phyloP scores from a whole-genome alignment of 2,329 filamentous ascomycete species.

The Sclerotinia trifoliorum region DNA sequence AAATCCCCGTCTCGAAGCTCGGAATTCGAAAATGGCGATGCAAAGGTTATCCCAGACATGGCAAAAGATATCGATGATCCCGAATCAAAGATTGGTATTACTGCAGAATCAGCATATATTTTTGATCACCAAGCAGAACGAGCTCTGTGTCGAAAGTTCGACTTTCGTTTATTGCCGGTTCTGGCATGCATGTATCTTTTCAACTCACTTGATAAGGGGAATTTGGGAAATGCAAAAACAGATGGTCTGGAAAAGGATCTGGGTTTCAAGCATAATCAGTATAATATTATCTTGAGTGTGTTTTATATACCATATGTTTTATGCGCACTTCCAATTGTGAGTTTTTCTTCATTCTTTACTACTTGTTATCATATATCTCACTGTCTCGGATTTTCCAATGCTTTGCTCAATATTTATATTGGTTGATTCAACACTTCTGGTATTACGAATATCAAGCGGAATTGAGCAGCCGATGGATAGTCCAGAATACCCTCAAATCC shows the following conservation, averaged over 20 bases:
- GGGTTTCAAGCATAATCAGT: conserved; percentile 59
- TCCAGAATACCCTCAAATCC: background rate
- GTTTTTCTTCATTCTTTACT: conserved; percentile 6
- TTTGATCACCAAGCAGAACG: conserved; percentile 21
- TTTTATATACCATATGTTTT: conserved; percentile 76
- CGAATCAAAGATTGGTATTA: background rate
- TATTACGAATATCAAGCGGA: background rate
- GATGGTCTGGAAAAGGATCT: conserved; percentile 47
- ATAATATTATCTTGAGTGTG: conserved; percentile 67
- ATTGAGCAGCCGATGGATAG: background rate
- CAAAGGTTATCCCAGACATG: background rate
- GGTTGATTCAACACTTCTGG: background rate
- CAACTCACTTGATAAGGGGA: conserved; percentile 51
- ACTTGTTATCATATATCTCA: background rate
- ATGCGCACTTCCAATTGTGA: conserved; percentile 60
- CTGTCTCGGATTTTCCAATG: background rate
- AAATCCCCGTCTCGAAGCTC: background rate
- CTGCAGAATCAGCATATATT: background rate
- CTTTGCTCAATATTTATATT: background rate
- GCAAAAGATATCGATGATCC: conserved; percentile 9
- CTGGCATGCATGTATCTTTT: conserved; percentile 47
- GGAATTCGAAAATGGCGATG: background rate
- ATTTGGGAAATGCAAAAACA: conserved; percentile 58
- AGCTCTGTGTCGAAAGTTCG: conserved; percentile 44
- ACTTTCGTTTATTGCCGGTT: conserved; percentile 45